phyloP scores from a whole-genome alignment of 2,329 filamentous ascomycete genomes.

The Stylonectria norvegica region DNA sequence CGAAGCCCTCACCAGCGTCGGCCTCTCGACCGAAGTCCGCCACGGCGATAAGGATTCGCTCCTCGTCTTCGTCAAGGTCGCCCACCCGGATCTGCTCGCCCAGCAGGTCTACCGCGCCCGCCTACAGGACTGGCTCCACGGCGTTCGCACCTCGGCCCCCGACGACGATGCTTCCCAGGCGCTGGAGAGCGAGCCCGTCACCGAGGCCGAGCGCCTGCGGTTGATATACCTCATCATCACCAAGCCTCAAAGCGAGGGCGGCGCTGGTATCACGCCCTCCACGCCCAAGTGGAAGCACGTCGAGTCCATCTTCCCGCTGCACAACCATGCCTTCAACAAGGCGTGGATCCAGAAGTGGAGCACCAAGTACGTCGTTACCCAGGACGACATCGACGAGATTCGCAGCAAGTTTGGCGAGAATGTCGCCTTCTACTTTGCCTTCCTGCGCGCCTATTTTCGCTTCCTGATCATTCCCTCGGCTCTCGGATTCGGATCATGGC shows the following conservation, averaged over 20 bases:
- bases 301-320: constrained; percentile 72
- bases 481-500: constrained; percentile 73
- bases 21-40: constrained; percentile 85
- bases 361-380: constrained; percentile 64
- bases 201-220: constrained; percentile 82
- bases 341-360: constrained; percentile 73
- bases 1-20: constrained; percentile 69
- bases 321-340: constrained; percentile 73
- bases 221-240: constrained; percentile 84
- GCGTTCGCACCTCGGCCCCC: constrained; percentile 75
- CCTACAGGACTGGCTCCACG: constrained; percentile 91
- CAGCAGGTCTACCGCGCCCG: constrained; percentile 82
- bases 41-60: constrained; percentile 72
- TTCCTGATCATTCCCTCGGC: constrained; percentile 80
- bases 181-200: constrained; percentile 71
- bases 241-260: constrained; percentile 68
- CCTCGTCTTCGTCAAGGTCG: constrained; percentile 78
- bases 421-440: constrained; percentile 94
- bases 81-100: constrained; percentile 69
- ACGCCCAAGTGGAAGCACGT: constrained; percentile 70
- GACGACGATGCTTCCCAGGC: constrained; percentile 66
- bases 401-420: constrained; percentile 75
- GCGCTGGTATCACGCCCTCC: constrained; percentile 71
- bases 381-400: constrained; percentile 68
- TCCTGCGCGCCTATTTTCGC: constrained; percentile 84